phyloP scores from a whole-genome alignment of 257 asterid genomes.

The Solanum arcanum region DNA sequence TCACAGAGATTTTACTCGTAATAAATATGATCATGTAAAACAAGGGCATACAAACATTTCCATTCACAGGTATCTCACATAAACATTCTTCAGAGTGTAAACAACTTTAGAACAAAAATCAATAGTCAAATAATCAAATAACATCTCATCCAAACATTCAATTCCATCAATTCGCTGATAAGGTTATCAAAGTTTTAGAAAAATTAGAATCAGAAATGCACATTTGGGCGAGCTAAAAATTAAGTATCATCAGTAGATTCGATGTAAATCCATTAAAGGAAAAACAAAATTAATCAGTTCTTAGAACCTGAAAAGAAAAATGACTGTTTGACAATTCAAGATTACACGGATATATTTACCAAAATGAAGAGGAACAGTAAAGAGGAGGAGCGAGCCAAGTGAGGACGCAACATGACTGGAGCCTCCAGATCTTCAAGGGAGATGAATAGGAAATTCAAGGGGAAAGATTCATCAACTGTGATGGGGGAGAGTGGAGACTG shows the following conservation, averaged over 20 bases:
- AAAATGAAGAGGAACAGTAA: neutral
- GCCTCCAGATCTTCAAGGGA: neutral
- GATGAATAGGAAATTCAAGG: neutral
- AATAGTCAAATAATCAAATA: neutral
- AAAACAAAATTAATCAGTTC: neutral
- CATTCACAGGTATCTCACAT: neutral
- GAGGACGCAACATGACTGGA: neutral
- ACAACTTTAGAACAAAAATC: neutral
- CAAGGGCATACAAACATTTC: neutral
- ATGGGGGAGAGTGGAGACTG: neutral
- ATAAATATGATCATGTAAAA: neutral
- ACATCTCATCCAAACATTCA: neutral
- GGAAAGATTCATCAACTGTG: neutral
- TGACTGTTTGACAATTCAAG: neutral
- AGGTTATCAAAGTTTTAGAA: too few species aligned
- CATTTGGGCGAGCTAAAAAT: too few species aligned
- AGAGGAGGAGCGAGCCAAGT: neutral
- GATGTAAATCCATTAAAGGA: neutral
- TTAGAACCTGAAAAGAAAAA: neutral
- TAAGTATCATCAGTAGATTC: neutral
- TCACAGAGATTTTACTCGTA: neutral
- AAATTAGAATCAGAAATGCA: too few species aligned
- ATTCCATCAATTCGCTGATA: too few species aligned
- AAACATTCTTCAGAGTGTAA: neutral
- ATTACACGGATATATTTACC: neutral